Evolutionary conservation across 495 filamentous ascomycete species (phyloP).

Genomic region (Stereocaulon alpinum): DNA sequence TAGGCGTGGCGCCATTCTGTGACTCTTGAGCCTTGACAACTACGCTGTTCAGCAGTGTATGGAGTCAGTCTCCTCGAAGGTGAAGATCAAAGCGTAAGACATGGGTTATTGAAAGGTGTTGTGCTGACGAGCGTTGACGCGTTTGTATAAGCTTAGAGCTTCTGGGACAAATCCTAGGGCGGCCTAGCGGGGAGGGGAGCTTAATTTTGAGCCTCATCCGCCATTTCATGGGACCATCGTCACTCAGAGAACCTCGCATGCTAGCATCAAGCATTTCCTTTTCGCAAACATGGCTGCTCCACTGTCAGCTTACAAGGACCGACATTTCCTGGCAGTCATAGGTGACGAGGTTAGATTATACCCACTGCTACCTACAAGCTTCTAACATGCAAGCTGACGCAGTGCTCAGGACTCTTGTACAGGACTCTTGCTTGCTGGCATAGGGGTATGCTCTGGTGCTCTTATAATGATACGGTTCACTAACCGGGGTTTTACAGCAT

Average conservation of each 20-base stretch:
- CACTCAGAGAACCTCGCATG: not conserved
- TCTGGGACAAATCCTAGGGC: not conserved
- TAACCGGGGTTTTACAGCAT: constrained; percentile 40
- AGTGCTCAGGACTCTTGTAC: constrained; percentile 73
- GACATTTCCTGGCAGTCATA: constrained; percentile 94
- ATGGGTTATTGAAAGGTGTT: not conserved
- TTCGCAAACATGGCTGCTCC: constrained; percentile 39
- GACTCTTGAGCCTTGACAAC: not conserved
- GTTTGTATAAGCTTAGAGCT: not conserved
- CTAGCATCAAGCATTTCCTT: not conserved
- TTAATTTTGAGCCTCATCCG: constrained; percentile 1
- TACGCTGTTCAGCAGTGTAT: not conserved
- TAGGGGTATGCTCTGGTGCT: constrained; percentile 58
- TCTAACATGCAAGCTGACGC: constrained; percentile 22
- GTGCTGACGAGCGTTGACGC: not conserved
- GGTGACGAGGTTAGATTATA: constrained; percentile 72
- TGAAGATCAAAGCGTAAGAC: not conserved
- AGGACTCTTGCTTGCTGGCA: constrained; percentile 83
- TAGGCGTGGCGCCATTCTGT: constrained; percentile 48
- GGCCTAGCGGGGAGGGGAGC: not conserved
- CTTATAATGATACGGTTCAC: constrained; percentile 1
- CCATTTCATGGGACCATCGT: not conserved
- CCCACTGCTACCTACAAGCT: not conserved
- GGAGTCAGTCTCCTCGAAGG: not conserved
- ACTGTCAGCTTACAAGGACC: constrained; percentile 64